phyloP scores from a whole-genome alignment of 192 early-diverging fungal species.

The Paraglomus brasilianum region DNA sequence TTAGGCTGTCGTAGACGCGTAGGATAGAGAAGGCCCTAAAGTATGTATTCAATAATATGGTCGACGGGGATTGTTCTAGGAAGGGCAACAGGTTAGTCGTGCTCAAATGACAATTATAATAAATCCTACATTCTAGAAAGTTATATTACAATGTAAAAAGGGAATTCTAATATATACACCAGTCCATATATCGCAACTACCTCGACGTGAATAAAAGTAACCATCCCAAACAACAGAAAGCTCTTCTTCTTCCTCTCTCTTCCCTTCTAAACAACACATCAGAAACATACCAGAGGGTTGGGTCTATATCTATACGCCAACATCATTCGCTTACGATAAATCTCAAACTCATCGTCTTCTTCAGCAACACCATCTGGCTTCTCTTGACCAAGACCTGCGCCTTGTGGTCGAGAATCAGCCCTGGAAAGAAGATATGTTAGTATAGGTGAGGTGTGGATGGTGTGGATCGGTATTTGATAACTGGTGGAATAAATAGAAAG shows the following conservation, averaged over 20 bases:
- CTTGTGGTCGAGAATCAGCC: constrained; percentile 23
- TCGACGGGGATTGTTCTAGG: constrained; percentile 37
- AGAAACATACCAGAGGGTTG: constrained; percentile 35
- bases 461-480: too few relatives aligned
- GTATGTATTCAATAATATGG: constrained; percentile 34
- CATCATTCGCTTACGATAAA: constrained; percentile 38
- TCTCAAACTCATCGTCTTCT: constrained; percentile 36
- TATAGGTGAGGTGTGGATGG: too few relatives aligned
- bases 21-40: too few relatives aligned
- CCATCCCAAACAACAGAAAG: neutral
- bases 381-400: constrained; percentile 32
- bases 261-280: neutral
- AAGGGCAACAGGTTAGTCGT: constrained; percentile 34
- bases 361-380: constrained; percentile 34
- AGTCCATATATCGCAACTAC: constrained; percentile 8
- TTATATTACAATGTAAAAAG: neutral
- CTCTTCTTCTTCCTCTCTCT: constrained; percentile 2
- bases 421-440: constrained; percentile 1
- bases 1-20: too few relatives aligned
- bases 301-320: constrained; percentile 34
- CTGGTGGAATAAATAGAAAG: neutral
- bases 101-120: constrained; percentile 15
- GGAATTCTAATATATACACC: neutral
- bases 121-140: neutral
- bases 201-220: neutral